Conservation (phyloP, 495 filamentous ascomycete genomes). For the Penicillium diatomitis region DNA sequence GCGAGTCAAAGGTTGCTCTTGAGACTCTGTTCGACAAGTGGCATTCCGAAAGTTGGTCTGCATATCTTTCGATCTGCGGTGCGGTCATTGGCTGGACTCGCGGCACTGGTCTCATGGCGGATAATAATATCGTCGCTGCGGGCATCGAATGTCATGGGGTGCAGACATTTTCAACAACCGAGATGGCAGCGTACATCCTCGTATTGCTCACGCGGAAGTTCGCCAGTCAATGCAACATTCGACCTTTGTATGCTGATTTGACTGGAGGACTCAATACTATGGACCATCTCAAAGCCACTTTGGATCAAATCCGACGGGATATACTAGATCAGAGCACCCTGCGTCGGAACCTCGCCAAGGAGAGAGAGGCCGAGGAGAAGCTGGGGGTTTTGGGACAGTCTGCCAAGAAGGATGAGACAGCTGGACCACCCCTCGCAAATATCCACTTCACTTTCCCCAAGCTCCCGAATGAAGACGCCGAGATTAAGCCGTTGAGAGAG, state of each 20-base stretch:
- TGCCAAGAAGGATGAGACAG: neutral
- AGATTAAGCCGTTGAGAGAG: slow-evolving; percentile 77
- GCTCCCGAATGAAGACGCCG: slow-evolving; percentile 81
- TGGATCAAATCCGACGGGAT: neutral
- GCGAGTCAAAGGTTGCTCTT: slow-evolving; percentile 90
- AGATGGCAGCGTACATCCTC: slow-evolving; percentile 98
- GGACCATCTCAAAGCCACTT: neutral
- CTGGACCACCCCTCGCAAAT: slow-evolving; percentile 56
- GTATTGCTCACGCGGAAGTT: slow-evolving; percentile 91
- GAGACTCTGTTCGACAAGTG: slow-evolving; percentile 98
- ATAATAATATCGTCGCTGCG: slow-evolving; percentile 95
- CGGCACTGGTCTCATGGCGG: slow-evolving; percentile 94
- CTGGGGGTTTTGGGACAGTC: slow-evolving; percentile 78
- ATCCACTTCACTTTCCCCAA: slow-evolving; percentile 94
- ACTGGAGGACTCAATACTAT: slow-evolving; percentile 60
- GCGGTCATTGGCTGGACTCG: slow-evolving; percentile 99
- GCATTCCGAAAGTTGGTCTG: slow-evolving; percentile 94
- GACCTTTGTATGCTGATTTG: slow-evolving; percentile 92
- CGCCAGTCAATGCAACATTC: slow-evolving; percentile 87
- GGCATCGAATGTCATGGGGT: slow-evolving; percentile 93
- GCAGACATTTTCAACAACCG: slow-evolving; percentile 96
- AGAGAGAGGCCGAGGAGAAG: neutral
- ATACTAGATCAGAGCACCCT: neutral
- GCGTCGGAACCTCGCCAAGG: neutral
- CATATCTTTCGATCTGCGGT: slow-evolving; percentile 96